Percentiles rank a stretch among this genome's conserved stretches.
phyloP scores from a whole-genome alignment of 202 grass and related monocot species.

The Zizania palustris region DNA sequence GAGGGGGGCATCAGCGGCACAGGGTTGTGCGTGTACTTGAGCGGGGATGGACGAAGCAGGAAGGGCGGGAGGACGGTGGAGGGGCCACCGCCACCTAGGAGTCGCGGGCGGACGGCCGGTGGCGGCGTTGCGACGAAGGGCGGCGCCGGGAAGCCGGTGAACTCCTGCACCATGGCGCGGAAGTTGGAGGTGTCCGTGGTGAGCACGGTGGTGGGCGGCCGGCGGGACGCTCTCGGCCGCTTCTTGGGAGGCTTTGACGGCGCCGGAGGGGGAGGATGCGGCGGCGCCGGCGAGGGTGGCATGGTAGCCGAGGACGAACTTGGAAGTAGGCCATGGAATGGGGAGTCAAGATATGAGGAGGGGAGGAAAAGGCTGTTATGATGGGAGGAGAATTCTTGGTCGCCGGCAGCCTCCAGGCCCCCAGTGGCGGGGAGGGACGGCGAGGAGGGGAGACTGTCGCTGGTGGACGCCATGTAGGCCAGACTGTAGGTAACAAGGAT shows the following conservation, averaged over 20 bases:
- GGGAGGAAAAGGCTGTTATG: slow-evolving; percentile 57
- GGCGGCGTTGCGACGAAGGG: slow-evolving; percentile 61
- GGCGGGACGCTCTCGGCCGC: slow-evolving; percentile 73
- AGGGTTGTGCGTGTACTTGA: slow-evolving; percentile 50
- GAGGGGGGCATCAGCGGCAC: slow-evolving; percentile 29
- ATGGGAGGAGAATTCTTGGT: slow-evolving; percentile 47
- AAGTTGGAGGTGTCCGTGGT: slow-evolving; percentile 96
- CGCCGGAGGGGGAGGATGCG: slow-evolving; percentile 26
- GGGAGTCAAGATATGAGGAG: slow-evolving; percentile 50
- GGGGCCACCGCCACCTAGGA: slow-evolving; percentile 29
- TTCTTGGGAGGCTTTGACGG: slow-evolving; percentile 57
- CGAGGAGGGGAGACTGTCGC: slow-evolving; percentile 77
- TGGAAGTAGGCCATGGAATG: slow-evolving; percentile 42
- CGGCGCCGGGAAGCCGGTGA: slow-evolving; percentile 89
- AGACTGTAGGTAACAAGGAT: no score
- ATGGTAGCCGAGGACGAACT: slow-evolving; percentile 38
- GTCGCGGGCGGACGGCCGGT: slow-evolving; percentile 55
- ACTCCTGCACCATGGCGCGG: slow-evolving; percentile 98
- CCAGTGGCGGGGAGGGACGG: slow-evolving; percentile 42
- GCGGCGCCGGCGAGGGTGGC: slow-evolving; percentile 32
- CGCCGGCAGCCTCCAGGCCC: slow-evolving; percentile 25
- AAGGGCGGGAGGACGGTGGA: slow-evolving; percentile 29
- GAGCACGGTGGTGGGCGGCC: slow-evolving; percentile 85
- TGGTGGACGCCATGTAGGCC: slow-evolving; percentile 91
- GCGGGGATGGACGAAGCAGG: slow-evolving; percentile 48